phyloP scores from a whole-genome alignment of 768 basidiomycete genomes.

The Pleurotus ostreatus region DNA sequence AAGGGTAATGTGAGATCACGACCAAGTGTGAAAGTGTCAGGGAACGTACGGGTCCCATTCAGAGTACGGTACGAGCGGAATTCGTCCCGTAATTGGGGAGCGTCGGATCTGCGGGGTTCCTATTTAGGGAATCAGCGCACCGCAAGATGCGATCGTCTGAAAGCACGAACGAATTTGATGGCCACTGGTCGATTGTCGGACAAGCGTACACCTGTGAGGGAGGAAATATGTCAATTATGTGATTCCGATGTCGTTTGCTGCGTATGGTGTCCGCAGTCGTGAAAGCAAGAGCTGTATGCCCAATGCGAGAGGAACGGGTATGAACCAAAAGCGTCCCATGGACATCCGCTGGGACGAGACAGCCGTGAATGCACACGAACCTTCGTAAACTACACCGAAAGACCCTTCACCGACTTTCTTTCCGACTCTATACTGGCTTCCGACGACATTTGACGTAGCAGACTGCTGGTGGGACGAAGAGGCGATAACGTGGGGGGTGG shows the following conservation, averaged over 20 bases:
- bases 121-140: slow-evolving; percentile 22
- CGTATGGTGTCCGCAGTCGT: no score
- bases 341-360: no score
- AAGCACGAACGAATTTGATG: slow-evolving; percentile 85
- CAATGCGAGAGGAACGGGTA: not conserved
- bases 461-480: slow-evolving; percentile 68
- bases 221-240: not conserved
- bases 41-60: slow-evolving; percentile 75
- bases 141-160: slow-evolving; percentile 3
- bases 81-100: slow-evolving; percentile 95
- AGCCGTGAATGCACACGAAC: slow-evolving; percentile 36
- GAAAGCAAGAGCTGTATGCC: no score
- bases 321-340: no score
- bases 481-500: slow-evolving; percentile 81
- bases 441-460: slow-evolving; percentile 67
- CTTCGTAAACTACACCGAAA: slow-evolving; percentile 98
- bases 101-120: slow-evolving; percentile 97
- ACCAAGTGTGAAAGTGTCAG: slow-evolving; percentile 3
- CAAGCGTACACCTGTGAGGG: not conserved
- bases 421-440: slow-evolving; percentile 82
- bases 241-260: no score
- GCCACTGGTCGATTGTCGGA: slow-evolving; percentile 73
- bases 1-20: slow-evolving; percentile 13
- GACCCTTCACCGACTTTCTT: slow-evolving; percentile 99
- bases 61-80: slow-evolving; percentile 96